Conservation (phyloP, 2,329 filamentous ascomycete genomes). For the Amauroascus verrucosus region DNA sequence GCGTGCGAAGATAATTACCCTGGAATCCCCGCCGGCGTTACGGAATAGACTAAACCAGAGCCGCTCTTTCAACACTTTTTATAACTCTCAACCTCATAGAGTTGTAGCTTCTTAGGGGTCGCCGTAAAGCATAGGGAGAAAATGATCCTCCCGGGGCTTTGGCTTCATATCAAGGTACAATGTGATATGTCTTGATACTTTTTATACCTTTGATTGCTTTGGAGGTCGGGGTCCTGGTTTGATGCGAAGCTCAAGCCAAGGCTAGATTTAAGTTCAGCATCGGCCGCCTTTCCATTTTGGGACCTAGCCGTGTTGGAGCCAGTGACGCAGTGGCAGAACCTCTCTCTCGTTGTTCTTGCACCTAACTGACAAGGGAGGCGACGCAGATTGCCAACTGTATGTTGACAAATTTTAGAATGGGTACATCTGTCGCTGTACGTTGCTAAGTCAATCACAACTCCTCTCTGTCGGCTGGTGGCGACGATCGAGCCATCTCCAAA, state of each 20-base stretch:
- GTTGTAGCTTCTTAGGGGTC: too few species aligned
- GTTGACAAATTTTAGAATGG: background rate
- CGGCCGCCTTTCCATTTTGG: slow-evolving; percentile 3
- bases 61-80: too few species aligned
- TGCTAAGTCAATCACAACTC: background rate
- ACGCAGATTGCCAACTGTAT: background rate
- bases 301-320: background rate
- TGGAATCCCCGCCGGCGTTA: too few species aligned
- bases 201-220: too few species aligned
- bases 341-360: background rate
- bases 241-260: background rate
- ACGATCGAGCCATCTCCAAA: background rate
- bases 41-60: too few species aligned
- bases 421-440: background rate
- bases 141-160: too few species aligned
- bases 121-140: too few species aligned
- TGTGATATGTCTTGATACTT: too few species aligned
- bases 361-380: too few species aligned
- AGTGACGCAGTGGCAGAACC: background rate
- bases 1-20: too few species aligned
- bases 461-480: background rate
- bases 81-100: too few species aligned
- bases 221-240: background rate
- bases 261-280: background rate
- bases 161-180: too few species aligned